Evolutionary conservation across 768 basidiomycete species (phyloP), one percentile per base, ranked within the genome.

Genomic region (Leccinum olivaceopallidum): DNA sequence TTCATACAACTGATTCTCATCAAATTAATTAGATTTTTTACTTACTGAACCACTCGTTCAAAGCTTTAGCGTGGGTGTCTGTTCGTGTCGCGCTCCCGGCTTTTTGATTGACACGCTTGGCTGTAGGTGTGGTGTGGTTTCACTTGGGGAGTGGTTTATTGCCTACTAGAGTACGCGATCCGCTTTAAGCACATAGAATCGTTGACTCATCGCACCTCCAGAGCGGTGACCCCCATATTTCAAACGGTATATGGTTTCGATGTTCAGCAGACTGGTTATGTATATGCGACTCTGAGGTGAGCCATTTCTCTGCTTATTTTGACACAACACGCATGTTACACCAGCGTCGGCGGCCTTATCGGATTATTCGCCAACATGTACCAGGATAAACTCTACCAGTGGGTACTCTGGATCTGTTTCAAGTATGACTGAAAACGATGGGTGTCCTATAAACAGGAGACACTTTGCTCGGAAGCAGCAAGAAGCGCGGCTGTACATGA

Each of bases 71-170:
- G 88, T 89, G 61, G 59, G 83, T 76, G 50, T 32, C 20, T 13
- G 48, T 30, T 30, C 20, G 22, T 5, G 7, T 39, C 50, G 24
- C 4, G 3, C 48, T 49, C n/a, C 14, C 9, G 26, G 3, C 8
- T 9, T 36, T 20, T 26, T 6, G 2, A 24, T 8, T 37, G 52
- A 60, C 18, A 20, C 20, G 3, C 13, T 54, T 56, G 44, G 14
- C 28, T 30, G 4, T 69, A 89, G 86, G 62, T 87, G 14, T 88
- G 87, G 87, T 71, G 81, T 26, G 85, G 85, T 47, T 85, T 92
- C 59, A 81, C 81, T 0, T 94, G 90, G 90, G 91, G 90, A 0
- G 81, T 91, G 1, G 71, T 87, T 24, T 94, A 83, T 65, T 85
- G 84, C 56, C 73, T 92, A 59, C 75, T 90, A 26, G 83, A 83